Evolutionary conservation across 257 asterid genomes (phyloP).

Genomic region (Fraxinus anomala): DNA sequence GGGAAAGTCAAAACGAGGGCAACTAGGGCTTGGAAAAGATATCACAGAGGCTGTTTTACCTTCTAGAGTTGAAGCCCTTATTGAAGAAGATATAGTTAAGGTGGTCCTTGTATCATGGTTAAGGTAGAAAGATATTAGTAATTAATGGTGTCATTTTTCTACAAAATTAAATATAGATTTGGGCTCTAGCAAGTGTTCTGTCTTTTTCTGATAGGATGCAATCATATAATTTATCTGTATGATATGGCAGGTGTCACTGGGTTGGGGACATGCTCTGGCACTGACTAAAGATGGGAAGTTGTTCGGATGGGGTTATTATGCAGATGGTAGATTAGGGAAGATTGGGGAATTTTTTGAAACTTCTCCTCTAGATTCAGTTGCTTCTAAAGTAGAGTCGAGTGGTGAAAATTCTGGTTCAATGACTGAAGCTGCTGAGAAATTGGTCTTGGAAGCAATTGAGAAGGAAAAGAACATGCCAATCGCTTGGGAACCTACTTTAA

Average conservation of each 20-base stretch:
- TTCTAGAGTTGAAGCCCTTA: constrained; percentile 65
- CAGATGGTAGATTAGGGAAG: constrained; percentile 92
- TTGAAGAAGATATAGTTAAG: constrained; percentile 76
- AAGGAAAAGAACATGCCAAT: constrained; percentile 91
- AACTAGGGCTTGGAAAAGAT: constrained; percentile 74
- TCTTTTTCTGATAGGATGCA: constrained; percentile 1
- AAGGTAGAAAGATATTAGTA: constrained; percentile 51
- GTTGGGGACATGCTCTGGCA: constrained; percentile 99
- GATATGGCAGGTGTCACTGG: constrained; percentile 71
- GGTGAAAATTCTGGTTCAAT: constrained; percentile 33
- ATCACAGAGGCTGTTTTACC: constrained; percentile 62
- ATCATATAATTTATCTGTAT: constrained; percentile 19
- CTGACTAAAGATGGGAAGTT: constrained; percentile 70
- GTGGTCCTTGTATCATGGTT: constrained; percentile 56
- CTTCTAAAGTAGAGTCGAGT: constrained; percentile 26
- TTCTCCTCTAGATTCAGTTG: constrained; percentile 72
- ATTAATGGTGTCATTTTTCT: not conserved
- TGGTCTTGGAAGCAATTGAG: constrained; percentile 69
- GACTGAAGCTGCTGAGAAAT: constrained; percentile 66
- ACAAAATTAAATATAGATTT: not conserved
- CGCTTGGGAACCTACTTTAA: constrained; percentile 76
- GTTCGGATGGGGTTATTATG: constrained; percentile 98
- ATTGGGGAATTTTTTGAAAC: constrained; percentile 62
- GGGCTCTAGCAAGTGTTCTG: not conserved
- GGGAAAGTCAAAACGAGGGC: constrained; percentile 97